Conservation (phyloP, 805 yeast species). For the Limtongia smithiae region DNA sequence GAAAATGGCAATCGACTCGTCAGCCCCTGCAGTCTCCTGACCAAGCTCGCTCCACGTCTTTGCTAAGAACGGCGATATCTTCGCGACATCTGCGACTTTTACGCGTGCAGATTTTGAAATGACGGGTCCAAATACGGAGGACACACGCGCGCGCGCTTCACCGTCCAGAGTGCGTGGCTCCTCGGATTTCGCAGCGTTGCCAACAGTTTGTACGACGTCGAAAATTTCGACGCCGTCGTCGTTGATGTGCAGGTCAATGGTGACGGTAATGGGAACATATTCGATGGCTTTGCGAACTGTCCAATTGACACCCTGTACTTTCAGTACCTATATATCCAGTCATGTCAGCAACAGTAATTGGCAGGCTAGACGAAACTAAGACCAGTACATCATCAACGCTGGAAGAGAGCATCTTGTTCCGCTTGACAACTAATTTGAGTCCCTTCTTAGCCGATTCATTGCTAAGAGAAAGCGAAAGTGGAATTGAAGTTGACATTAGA, state of each 20-base stretch:
- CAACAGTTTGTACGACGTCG: constrained; percentile 20
- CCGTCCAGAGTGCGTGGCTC: constrained; percentile 22
- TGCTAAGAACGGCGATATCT: constrained; percentile 12
- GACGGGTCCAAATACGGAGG: constrained; percentile 27
- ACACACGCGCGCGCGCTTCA: constrained; percentile 10
- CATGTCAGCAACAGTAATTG: too few relatives aligned
- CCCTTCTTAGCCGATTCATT: background rate
- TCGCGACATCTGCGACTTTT: constrained; percentile 16
- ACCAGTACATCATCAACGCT: constrained; percentile 3
- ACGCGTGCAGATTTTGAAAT: constrained; percentile 3
- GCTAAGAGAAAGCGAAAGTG: too few relatives aligned
- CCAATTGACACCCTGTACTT: constrained; percentile 25
- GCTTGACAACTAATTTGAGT: background rate
- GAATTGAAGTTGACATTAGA: too few relatives aligned
- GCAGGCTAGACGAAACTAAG: too few relatives aligned
- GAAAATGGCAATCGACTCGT: constrained; percentile 4
- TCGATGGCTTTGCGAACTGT: constrained; percentile 21
- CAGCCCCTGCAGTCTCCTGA: background rate
- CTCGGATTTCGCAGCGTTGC: constrained; percentile 21
- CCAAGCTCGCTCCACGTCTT: constrained; percentile 20
- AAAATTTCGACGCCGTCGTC: constrained; percentile 11
- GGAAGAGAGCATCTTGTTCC: constrained; percentile 6
- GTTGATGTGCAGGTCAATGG: constrained; percentile 1
- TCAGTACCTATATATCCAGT: constrained; percentile 15
- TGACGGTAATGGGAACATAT: constrained; percentile 12